Base-by-base conservation (phyloP, 2,329 filamentous ascomycete species). In the Colletotrichum tropicale region DNA sequence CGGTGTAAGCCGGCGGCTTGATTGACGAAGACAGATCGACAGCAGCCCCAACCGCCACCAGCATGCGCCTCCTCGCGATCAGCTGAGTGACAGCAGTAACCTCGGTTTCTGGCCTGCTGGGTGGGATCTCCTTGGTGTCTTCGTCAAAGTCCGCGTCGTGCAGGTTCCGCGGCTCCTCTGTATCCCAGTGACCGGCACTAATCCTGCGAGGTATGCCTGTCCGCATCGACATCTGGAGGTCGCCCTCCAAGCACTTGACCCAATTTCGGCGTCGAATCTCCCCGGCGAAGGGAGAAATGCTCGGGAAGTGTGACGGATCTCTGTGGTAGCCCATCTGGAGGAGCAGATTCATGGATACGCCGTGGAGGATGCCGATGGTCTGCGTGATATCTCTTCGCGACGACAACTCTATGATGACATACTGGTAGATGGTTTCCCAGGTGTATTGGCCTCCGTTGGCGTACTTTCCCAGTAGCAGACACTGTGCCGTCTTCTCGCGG, bases 181-280 rank as follows among this genome's bases (percentile, higher is more conserved):
- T 86, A 70, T 89, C 86, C 52, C 80, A 82, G n/a, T 85, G 82
- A 24, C 82, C 77, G 5, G 83, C 83, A 10, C 79, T 80, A 18
- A 88, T 82, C 77, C 87, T 82, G 5, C 85, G 83, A 4, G 87
- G 87, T 56, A 88, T 80, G 13, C 87, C 88, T 26, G 88, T 80
- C 61, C 87, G 85, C 28, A 84, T 84, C 0, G 86, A 86, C 6
- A 86, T 81, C 6, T 85, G 76, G 5, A 86, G 80, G 71, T 89
- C 87, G 21, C 87, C 78, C 79, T 86, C 85, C 61, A 81, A 81
- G 2, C 88, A 81, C 18, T 83, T 80, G 21, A 82, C 79, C 87
- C 87, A 89, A 1, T 84, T 74, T 10, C 88, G 81, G 21, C 88
- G 82, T 36, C 88, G 79, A 82, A 89, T 87, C 77, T 89, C 87